These are phyloP conservation scores for Neofusicoccum ribis DNA, from an alignment of 2,329 filamentous ascomycete genomes.

Conservation along the genomic window DNA sequence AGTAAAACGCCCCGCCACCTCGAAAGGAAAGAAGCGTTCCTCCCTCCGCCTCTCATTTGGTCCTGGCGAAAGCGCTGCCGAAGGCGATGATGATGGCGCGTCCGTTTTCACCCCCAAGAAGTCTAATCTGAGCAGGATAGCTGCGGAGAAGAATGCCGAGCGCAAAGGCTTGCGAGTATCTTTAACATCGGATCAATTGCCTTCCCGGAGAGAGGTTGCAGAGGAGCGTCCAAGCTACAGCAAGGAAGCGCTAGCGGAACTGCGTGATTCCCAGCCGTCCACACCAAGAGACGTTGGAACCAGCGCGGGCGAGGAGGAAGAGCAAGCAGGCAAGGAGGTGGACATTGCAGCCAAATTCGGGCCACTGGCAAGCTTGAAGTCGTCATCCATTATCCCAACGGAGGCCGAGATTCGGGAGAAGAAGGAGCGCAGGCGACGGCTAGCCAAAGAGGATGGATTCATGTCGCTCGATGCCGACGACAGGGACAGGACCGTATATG, in stretches of 20 bases:
- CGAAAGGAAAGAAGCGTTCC: slow-evolving; percentile 67
- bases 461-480: slow-evolving; percentile 64
- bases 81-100: slow-evolving; percentile 57
- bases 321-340: slow-evolving; percentile 41
- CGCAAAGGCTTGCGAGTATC: slow-evolving; percentile 54
- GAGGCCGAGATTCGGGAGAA: slow-evolving; percentile 86
- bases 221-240: slow-evolving; percentile 78
- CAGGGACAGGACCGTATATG: slow-evolving; percentile 34
- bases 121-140: slow-evolving; percentile 61
- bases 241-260: slow-evolving; percentile 80
- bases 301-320: slow-evolving; percentile 44
- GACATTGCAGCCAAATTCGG: slow-evolving; percentile 61
- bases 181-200: slow-evolving; percentile 53
- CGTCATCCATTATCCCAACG: slow-evolving; percentile 64
- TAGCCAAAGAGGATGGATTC: slow-evolving; percentile 66
- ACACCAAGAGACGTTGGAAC: slow-evolving; percentile 66
- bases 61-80: slow-evolving; percentile 56
- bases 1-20: slow-evolving; percentile 53
- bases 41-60: slow-evolving; percentile 78
- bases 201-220: slow-evolving; percentile 33
- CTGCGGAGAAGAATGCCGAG: slow-evolving; percentile 66
- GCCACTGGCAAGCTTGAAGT: slow-evolving; percentile 37
- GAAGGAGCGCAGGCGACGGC: slow-evolving; percentile 81
- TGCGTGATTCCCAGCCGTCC: slow-evolving; percentile 82
- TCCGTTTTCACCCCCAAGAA: slow-evolving; percentile 64